Conservation (phyloP, 305 asterid species). For the Caryopteris hybrid region DNA sequence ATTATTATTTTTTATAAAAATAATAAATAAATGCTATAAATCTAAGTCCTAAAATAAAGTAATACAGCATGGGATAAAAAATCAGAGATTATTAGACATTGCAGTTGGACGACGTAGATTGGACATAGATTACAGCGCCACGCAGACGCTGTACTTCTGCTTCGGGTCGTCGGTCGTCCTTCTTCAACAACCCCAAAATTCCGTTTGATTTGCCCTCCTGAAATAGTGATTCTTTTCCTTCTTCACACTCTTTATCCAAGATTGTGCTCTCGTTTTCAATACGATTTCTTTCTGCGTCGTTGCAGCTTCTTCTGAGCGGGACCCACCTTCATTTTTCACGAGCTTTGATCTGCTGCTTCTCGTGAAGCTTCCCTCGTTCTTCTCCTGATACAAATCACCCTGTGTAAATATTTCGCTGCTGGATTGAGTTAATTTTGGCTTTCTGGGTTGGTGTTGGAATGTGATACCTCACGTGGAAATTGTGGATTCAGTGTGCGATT, state of each 20-base stretch:
- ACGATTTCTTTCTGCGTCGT: slow-evolving; percentile 5
- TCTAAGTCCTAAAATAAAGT: too few species aligned
- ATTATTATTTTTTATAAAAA: too few species aligned
- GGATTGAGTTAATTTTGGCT: slow-evolving; percentile 8
- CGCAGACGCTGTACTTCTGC: too few species aligned
- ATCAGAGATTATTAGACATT: too few species aligned
- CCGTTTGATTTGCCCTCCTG: slow-evolving; percentile 9
- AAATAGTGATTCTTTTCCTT: slow-evolving; percentile 8
- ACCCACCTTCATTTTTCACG: slow-evolving; percentile 9
- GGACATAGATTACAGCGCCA: not conserved
- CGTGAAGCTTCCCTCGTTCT: slow-evolving; percentile 11
- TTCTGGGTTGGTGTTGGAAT: slow-evolving; percentile 14
- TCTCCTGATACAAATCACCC: not conserved
- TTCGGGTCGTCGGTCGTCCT: slow-evolving; percentile 7
- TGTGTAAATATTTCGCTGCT: not conserved
- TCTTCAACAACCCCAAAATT: slow-evolving; percentile 8
- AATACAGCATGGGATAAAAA: too few species aligned
- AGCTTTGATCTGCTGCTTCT: slow-evolving; percentile 4
- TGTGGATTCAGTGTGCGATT: too few species aligned
- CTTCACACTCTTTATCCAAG: slow-evolving; percentile 19
- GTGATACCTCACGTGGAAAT: slow-evolving; percentile 9
- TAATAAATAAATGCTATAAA: too few species aligned
- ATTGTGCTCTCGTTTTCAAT: slow-evolving; percentile 18
- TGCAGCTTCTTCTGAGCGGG: not conserved
- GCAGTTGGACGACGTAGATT: too few species aligned